Conservation (phyloP, 2,329 filamentous ascomycete genomes). For the Cadophora malorum region DNA sequence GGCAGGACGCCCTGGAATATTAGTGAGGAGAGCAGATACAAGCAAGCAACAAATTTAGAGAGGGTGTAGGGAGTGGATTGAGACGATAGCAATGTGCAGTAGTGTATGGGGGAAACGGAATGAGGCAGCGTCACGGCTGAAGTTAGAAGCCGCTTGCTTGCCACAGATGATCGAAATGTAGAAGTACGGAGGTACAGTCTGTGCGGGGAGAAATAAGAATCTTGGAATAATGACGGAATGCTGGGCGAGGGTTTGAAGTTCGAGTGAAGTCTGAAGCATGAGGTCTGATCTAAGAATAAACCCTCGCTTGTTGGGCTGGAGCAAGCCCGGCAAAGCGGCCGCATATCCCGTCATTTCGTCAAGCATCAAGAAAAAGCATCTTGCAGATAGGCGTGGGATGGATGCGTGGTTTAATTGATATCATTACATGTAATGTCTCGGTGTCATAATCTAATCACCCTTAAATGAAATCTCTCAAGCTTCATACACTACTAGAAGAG, state of each 20-base stretch:
- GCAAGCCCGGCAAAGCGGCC: not conserved
- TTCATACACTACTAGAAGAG: too few species aligned
- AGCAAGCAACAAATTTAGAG: not conserved
- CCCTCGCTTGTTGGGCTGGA: not conserved
- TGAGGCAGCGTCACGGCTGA: too few species aligned
- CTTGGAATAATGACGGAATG: not conserved
- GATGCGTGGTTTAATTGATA: not conserved
- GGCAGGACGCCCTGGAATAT: too few species aligned
- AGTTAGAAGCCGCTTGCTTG: too few species aligned
- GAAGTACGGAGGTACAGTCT: too few species aligned
- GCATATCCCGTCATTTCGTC: not conserved
- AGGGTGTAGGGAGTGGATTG: too few species aligned
- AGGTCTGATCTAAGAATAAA: conserved; percentile 6
- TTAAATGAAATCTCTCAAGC: too few species aligned
- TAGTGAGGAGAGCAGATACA: not conserved
- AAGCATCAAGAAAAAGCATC: conserved; percentile 1
- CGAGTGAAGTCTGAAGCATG: not conserved
- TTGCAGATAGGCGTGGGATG: not conserved
- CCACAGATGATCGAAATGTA: too few species aligned
- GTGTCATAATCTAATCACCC: not conserved
- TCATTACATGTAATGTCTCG: not conserved
- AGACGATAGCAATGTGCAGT: too few species aligned
- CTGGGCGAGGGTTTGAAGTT: not conserved
- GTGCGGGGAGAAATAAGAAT: too few species aligned
- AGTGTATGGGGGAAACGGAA: too few species aligned